Base-by-base conservation (phyloP, 148 eudicot genomes). In the Silene uniflora region DNA sequence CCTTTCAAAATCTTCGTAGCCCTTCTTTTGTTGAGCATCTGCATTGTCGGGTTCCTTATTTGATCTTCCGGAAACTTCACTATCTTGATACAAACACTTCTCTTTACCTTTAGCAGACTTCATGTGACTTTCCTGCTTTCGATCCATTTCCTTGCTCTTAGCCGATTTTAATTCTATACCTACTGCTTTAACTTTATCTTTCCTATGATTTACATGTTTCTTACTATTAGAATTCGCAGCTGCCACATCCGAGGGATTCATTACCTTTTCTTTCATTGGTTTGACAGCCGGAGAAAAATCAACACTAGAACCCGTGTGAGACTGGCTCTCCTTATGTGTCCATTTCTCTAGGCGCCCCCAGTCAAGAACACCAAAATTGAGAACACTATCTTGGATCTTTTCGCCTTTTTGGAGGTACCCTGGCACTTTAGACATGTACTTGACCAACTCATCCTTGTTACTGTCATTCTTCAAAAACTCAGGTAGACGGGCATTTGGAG, bases 311-410 rank as follows among this genome's bases (percentile, higher is more conserved):
- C 16, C 55, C 35, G 58, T 54, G 62, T 39, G 13, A 52, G 67
- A 82, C 56, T 35, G 75, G 73, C 71, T 74, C 29, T 85, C 84
- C 59, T 73, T 81, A 75, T 84, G 81, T 74, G 84, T 91, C 97
- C 97, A 94, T 44, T 81, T 79, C 82, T 91, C 95, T 32, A 94
- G 80, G 66, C 86, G 83, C 21, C 79, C 85, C 98, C 97, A 91
- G 73, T 91, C 97, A 84, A 91, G 90, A 76, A 93, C 98, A 17
- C 97, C 97, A 27, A 90, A 85, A 79, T 84, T 88, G 73, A 91
- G 79, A 58, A 87, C 87, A 55, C 84, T 93, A 67, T 78, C 97
- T 72, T 84, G 92, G 47, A 77, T 14, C 19, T 78, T 87, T 60
- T 86, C 86, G 73, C 83, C 89, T 64, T 79, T 89, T 66, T 88